Evolutionary conservation across 257 asterid genomes (phyloP).

Genomic region (Petrea volubilis): DNA sequence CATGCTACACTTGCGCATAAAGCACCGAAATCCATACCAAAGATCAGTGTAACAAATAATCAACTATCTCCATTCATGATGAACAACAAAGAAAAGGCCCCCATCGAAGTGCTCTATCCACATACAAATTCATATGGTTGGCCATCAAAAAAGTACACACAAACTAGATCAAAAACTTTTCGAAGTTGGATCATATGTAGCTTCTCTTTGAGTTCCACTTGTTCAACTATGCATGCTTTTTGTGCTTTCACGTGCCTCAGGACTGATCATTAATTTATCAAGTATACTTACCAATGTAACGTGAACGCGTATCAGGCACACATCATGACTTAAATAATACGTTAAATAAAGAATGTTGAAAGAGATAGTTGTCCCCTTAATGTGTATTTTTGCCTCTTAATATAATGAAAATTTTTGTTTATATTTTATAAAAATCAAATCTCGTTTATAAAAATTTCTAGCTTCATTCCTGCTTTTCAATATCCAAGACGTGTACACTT

Average conservation of each 20-base stretch:
- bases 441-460: no score
- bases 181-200: background rate
- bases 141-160: background rate
- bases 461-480: no score
- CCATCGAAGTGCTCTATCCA: constrained; percentile 15
- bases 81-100: background rate
- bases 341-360: no score
- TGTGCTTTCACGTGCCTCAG: background rate
- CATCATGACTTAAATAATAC: background rate
- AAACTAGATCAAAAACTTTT: background rate
- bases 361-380: no score
- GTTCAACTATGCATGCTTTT: background rate
- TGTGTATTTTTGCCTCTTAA: no score
- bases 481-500: background rate
- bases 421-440: no score
- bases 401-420: no score
- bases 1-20: background rate
- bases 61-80: background rate
- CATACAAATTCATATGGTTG: background rate
- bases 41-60: background rate
- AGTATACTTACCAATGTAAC: background rate
- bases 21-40: background rate
- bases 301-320: background rate
- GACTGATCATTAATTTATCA: background rate
- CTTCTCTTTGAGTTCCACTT: constrained; percentile 2